A percentile compares a stretch with the other conserved stretches of the same genome.
phyloP scores from a whole-genome alignment of 2,329 filamentous ascomycete species.

The Ceratocystis ficicola region DNA sequence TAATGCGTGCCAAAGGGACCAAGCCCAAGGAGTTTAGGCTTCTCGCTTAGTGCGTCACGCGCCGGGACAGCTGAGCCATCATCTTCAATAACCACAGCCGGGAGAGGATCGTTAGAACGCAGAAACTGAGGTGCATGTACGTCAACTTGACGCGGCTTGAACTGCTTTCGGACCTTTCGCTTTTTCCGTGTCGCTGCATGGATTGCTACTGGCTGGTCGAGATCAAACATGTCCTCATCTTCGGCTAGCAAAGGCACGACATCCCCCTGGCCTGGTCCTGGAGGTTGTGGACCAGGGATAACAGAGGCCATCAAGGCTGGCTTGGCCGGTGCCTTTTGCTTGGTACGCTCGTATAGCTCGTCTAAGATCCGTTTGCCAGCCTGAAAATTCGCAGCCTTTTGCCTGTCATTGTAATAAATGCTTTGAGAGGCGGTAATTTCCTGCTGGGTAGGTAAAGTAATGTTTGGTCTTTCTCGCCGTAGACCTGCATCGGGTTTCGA shows the following conservation, averaged over 20 bases:
- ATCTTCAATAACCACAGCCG: slow-evolving; percentile 14
- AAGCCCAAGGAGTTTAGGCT: slow-evolving; percentile 37
- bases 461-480: background rate
- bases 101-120: slow-evolving; percentile 43
- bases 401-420: background rate
- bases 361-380: slow-evolving; percentile 44
- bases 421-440: background rate
- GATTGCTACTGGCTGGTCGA: background rate
- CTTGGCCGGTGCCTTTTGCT: slow-evolving; percentile 26
- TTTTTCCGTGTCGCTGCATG: slow-evolving; percentile 21
- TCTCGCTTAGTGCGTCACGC: slow-evolving; percentile 17
- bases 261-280: background rate
- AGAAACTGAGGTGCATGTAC: slow-evolving; percentile 41
- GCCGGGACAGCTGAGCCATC: background rate
- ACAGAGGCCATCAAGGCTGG: slow-evolving; percentile 18
- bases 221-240: slow-evolving; percentile 16
- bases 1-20: slow-evolving; percentile 50
- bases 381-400: slow-evolving; percentile 33
- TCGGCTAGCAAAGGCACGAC: background rate
- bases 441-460: background rate
- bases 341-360: slow-evolving; percentile 37
- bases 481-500: slow-evolving; percentile 12
- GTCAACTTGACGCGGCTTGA: slow-evolving; percentile 36
- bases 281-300: background rate
- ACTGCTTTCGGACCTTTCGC: slow-evolving; percentile 34